Conservation (phyloP, 2,329 filamentous ascomycete genomes). For the Trichophyton simii region DNA sequence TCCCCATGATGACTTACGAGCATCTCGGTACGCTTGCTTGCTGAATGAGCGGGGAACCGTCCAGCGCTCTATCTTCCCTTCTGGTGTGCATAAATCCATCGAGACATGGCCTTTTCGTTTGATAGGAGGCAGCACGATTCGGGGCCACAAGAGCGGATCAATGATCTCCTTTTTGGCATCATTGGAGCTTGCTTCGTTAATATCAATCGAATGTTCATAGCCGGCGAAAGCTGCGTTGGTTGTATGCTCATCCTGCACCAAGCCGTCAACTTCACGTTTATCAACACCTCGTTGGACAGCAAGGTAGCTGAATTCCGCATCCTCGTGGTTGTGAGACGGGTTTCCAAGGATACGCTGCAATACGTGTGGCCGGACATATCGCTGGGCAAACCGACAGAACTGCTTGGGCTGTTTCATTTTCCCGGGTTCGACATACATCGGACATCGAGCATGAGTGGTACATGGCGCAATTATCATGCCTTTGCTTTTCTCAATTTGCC, state of each 20-base stretch:
- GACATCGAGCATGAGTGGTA: constrained; percentile 77
- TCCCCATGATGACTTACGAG: constrained; percentile 80
- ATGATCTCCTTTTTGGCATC: constrained; percentile 14
- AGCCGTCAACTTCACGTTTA: constrained; percentile 32
- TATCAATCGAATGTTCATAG: constrained; percentile 42
- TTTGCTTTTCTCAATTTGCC: constrained; percentile 37
- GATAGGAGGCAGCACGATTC: constrained; percentile 64
- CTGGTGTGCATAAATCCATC: constrained; percentile 79
- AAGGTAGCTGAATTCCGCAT: constrained; percentile 81
- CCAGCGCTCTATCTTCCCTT: constrained; percentile 82
- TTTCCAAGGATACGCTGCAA: constrained; percentile 61
- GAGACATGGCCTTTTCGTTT: constrained; percentile 83
- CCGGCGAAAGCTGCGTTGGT: constrained; percentile 59
- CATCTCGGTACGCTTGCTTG: constrained; percentile 76
- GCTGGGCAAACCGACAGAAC: constrained; percentile 81
- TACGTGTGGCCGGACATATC: constrained; percentile 73
- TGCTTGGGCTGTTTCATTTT: constrained; percentile 61
- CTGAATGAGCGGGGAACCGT: constrained; percentile 73
- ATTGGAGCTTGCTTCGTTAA: constrained; percentile 5
- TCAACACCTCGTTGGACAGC: constrained; percentile 67
- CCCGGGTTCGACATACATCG: constrained; percentile 70
- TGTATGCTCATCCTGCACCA: constrained; percentile 44
- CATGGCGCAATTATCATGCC: constrained; percentile 57
- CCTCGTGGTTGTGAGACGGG: constrained; percentile 67
- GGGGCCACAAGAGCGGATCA: constrained; percentile 59